Evolutionary conservation across 108 stramenopile species (phyloP), one percentile per base, ranked within the genome.

Genomic region (Skeletonema potamos): DNA sequence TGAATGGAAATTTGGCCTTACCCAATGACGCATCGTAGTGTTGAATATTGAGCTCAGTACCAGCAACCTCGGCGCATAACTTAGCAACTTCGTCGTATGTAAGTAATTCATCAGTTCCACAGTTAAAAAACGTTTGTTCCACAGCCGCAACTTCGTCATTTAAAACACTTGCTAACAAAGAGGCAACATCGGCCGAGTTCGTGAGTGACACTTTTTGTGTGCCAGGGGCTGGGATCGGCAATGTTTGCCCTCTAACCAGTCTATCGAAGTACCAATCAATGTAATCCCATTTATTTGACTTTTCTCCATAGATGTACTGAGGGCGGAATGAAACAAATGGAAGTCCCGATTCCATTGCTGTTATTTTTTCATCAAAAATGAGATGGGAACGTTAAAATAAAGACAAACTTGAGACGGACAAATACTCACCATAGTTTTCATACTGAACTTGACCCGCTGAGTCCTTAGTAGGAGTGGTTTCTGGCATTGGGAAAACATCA

Each of bases 261-360:
- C 93, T 77, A 72, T 94, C 93, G 66, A 91, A 94, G 46, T 83
- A 90, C 85, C 87, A 94, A 72, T 94, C 93, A 68, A 94, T 85
- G 65, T 94, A 94, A 68, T 89, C 89, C 66, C 85, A 79, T 59
- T 94, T 94, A 81, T 93, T 93, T 3, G 84, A 66, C 51, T 94
- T 94, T 24, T 80, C 77, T 17, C 93, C 93, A 43, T 94, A 94
- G 66, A 94, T 94, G 63, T 85, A 85, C 44, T 91, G 91, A 18
- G 93, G 93, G 17, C 93, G 84, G 67, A 94, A 94, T 10, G 84
- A 81, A 8, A 91, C 90, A 36, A 91, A 74, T 1, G 93, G 93
- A 43, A 94, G 58, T 20, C 86, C 86, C 30, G 75, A 64, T 37
- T 89, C 85, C 1, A 80, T 69, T 22, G 90, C 48, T 51, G 48